Base-by-base conservation (phyloP, 257 asterid genomes). In the Knoxia roxburghii region DNA sequence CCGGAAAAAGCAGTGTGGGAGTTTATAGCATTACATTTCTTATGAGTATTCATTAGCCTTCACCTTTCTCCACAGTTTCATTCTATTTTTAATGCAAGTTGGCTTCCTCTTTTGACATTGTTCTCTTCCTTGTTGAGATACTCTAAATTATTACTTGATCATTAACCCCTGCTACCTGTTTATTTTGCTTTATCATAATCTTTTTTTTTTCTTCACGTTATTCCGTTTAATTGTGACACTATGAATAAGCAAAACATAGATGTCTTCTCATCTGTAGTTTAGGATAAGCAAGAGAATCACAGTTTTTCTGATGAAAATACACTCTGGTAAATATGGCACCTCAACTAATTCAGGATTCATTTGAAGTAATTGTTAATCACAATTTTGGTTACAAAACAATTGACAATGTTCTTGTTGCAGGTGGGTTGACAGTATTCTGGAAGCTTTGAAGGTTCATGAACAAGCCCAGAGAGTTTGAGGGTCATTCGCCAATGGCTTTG, bases 341-440 rank as follows among this genome's bases (percentile, higher is more conserved):
- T 29, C n/a, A 13, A 57, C 43, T 57, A 57, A 24, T 5, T 30
- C 26, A 30, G 63, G 63, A 29, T 57, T 57, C 23, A 14, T 6
- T n/a, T n/a, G 51, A 46, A 46, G 51, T 46, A 46, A 46, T 46
- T 46, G n/a, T 13, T 46, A 13, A 46, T 46, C 20, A 6, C n/a
- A 46, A 5, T 46, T 15, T 29, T 6, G 46, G 41, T 10, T 14
- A 58, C 30, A 5, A 27, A 15, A 29, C 5, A n/a, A 30, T 58
- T 32, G 13, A 35, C 30, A 52, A 59, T 65, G 40, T 12, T 24
- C 43, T 52, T 65, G 72, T 56, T 65, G 70, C 90, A 89, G 92
- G 80, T 89, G 96, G 96, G 86, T 87, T 61, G 72, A 76, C 56
- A 77, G 95, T 67, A 79, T 89, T 74, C 60, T 80, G 46, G 90